These are phyloP conservation scores for Lepiota subincarnata DNA, from an alignment of 768 basidiomycete genomes.

Conservation along the genomic window DNA sequence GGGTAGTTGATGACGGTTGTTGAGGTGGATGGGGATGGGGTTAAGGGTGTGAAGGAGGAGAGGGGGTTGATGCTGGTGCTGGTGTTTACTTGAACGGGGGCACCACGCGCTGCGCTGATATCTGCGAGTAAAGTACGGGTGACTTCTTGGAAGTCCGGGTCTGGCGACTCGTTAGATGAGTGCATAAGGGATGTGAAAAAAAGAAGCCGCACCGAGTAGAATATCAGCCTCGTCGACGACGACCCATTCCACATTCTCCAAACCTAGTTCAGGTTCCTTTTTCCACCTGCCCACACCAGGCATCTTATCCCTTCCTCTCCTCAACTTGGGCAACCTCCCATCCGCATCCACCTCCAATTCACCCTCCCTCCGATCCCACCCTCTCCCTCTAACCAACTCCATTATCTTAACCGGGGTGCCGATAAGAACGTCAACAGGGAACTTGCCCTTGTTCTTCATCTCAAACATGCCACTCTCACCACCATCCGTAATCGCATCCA, in stretches of 20 bases:
- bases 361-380: slow-evolving; percentile 41
- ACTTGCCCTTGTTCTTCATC: slow-evolving; percentile 7
- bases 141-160: slow-evolving; percentile 76
- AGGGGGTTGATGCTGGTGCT: slow-evolving; percentile 19
- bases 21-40: slow-evolving; percentile 13
- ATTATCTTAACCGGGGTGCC: slow-evolving; percentile 66
- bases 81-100: slow-evolving; percentile 29
- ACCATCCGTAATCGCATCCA: slow-evolving; percentile 19
- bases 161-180: slow-evolving; percentile 40
- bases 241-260: slow-evolving; percentile 81
- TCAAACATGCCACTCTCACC: slow-evolving; percentile 14
- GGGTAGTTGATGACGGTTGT: slow-evolving; percentile 49
- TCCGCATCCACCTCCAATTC: slow-evolving; percentile 17
- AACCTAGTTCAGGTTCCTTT: slow-evolving; percentile 51
- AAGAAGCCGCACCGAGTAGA: slow-evolving; percentile 61
- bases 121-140: slow-evolving; percentile 70
- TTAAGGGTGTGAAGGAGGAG: slow-evolving; percentile 17
- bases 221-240: slow-evolving; percentile 91
- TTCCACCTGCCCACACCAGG: slow-evolving; percentile 37
- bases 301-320: slow-evolving; percentile 24
- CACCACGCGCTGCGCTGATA: slow-evolving; percentile 60
- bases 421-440: slow-evolving; percentile 53
- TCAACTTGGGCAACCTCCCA: slow-evolving; percentile 10
- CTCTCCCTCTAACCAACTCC: slow-evolving; percentile 53
- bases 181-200: background rate